Conservation (phyloP, 2,329 filamentous ascomycete genomes). For the Botrytis cinerea region DNA sequence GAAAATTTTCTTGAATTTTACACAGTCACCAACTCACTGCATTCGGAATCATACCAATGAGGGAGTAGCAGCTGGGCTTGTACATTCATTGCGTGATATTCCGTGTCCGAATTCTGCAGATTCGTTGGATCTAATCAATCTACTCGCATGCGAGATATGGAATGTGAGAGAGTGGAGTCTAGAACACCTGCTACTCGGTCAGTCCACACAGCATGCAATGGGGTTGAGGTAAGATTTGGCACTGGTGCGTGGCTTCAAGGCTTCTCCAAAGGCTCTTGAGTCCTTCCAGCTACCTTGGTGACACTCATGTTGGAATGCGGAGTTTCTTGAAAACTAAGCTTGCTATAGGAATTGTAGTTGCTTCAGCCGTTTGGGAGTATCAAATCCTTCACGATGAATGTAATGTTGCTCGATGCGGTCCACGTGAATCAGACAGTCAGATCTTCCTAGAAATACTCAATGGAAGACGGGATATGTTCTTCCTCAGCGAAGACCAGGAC, state of each 20-base stretch:
- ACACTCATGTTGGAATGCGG: constrained; percentile 5
- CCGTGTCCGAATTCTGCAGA: neutral
- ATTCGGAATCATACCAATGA: neutral
- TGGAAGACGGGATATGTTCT: neutral
- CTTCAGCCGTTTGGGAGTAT: neutral
- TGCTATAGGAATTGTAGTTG: neutral
- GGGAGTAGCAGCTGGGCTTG: neutral
- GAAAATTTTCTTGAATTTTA: neutral
- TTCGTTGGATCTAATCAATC: constrained; percentile 14
- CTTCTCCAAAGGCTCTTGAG: neutral
- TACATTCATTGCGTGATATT: constrained; percentile 6
- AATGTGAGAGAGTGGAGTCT: neutral
- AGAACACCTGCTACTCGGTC: neutral
- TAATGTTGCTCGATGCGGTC: neutral
- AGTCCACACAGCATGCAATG: neutral
- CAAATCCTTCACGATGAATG: neutral
- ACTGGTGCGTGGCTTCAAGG: constrained; percentile 1
- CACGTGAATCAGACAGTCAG: neutral
- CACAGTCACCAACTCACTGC: neutral
- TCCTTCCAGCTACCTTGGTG: neutral
- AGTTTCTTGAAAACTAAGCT: neutral
- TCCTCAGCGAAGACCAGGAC: neutral
- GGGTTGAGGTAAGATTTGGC: neutral
- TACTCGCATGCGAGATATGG: neutral
- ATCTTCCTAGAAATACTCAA: too few species aligned